Evolutionary conservation across 441 rosid species (phyloP), one percentile per base, ranked within the genome.

Genomic region (Gossypium davidsonii): DNA sequence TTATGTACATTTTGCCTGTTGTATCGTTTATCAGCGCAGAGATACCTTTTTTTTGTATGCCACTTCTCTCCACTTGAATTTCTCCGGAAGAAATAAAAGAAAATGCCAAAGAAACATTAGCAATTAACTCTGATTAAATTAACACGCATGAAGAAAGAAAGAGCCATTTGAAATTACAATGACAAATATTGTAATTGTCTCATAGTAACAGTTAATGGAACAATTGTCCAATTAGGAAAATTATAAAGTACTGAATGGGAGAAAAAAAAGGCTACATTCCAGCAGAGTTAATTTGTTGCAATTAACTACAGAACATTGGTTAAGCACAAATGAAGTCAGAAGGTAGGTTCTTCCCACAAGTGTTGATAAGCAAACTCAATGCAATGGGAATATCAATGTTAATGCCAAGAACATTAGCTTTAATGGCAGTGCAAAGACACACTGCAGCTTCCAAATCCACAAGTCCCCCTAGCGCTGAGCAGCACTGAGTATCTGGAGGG

Each of bases 361-460:
- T 83, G 79, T 79, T 87, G 62, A 90, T 67, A 34, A 89, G 88
- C 84, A 87, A 79, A 79, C 87, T 87, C 66, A 91, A 71, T 0
- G 92, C 81, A 57, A 91, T 80, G 14, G 91, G 93, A 48, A 87
- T 84, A 31, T 88, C 71, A 49, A 91, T 83, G 77, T 86, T 80
- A 57, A 89, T 85, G 51, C 93, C 93, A 1, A 88, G 85, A 66
- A 91, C 52, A 72, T 88, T 84, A 64, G 93, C 93, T 79, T 88
- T 90, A 68, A 90, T 88, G 79, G 90, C 91, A 11, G 89, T 88
- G 79, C 93, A 91, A 39, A 90, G 89, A 82, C 93, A 91, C 8
- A 87, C 58, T 0, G 94, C 91, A 1, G 91, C 93, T 79, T 90
- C 91, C 6, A 90, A 82, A 76, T 88, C 89, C 9, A 87, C 64